Conservation (phyloP, 345 rosid species). For the Diplotaxis tenuifolia region DNA sequence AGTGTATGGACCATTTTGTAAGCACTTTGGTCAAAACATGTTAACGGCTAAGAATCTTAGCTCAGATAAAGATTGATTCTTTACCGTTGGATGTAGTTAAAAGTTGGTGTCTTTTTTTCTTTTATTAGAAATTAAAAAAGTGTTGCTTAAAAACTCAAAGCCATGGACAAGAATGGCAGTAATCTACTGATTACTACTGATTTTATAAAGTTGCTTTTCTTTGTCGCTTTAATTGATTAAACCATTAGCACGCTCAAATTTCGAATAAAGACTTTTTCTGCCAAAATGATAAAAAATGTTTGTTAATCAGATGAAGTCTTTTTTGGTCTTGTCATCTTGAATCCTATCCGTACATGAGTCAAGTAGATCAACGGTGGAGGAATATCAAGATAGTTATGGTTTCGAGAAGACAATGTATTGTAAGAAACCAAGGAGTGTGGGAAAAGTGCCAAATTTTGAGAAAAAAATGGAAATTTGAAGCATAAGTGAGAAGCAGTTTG, state of each 20-base stretch:
- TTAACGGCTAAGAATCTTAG: slow-evolving; percentile 50
- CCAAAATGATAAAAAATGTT: slow-evolving; percentile 5
- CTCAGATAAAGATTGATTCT: neutral
- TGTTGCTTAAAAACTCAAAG: neutral
- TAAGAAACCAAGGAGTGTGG: neutral
- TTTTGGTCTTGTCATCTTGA: neutral
- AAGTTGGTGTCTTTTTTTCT: slow-evolving; percentile 9
- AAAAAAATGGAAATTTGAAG: slow-evolving; percentile 6
- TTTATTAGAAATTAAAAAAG: slow-evolving; percentile 7
- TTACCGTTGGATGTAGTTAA: slow-evolving; percentile 23
- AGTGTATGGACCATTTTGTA: slow-evolving; percentile 49
- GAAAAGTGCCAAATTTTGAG: slow-evolving; percentile 1
- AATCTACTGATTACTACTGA: slow-evolving; percentile 34
- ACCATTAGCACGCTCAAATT: slow-evolving; percentile 46
- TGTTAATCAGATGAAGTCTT: neutral
- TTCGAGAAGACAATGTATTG: slow-evolving; percentile 16
- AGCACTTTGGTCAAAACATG: slow-evolving; percentile 31
- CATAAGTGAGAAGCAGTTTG: slow-evolving; percentile 15
- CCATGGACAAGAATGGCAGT: slow-evolving; percentile 31
- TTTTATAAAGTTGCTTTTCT: slow-evolving; percentile 34
- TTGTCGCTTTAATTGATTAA: slow-evolving; percentile 32
- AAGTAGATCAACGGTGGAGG: slow-evolving; percentile 22
- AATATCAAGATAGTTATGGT: slow-evolving; percentile 1
- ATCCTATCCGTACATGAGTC: slow-evolving; percentile 12
- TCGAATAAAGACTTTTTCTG: slow-evolving; percentile 5